These are phyloP conservation scores for Naganishia sp. DNA, from an alignment of 1,284 basidiomycete genomes.

Conservation along the genomic window DNA sequence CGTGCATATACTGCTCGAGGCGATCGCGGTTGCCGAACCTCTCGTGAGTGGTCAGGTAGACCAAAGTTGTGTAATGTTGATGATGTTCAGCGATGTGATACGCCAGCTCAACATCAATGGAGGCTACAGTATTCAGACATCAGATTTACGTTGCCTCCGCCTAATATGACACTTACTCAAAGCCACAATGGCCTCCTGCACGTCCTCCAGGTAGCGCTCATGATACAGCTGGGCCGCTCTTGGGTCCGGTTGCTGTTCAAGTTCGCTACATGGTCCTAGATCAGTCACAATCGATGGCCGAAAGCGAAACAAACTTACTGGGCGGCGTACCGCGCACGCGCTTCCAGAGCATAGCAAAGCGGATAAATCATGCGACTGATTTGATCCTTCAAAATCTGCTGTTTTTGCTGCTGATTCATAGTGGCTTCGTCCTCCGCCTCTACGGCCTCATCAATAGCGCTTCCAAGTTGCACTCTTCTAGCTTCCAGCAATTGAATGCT, in stretches of 20 bases:
- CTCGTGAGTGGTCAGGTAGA: conserved; percentile 68
- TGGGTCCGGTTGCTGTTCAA: conserved; percentile 45
- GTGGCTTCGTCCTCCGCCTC: conserved; percentile 31
- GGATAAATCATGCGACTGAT: conserved; percentile 70
- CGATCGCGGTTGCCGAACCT: conserved; percentile 43
- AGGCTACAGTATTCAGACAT: conserved; percentile 55
- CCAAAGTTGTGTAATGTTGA: conserved; percentile 77
- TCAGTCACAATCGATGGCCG: conserved; percentile 48
- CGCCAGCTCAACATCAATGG: conserved; percentile 67
- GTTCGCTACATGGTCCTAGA: conserved; percentile 35
- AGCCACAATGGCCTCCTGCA: conserved; percentile 50
- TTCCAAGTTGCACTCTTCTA: conserved; percentile 57
- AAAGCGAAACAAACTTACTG: conserved; percentile 57
- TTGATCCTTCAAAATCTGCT: conserved; percentile 59
- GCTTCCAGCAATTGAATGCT: conserved; percentile 61
- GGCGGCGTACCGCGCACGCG: conserved; percentile 68
- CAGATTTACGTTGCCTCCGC: background rate
- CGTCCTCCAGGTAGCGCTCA: conserved; percentile 42
- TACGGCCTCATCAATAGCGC: conserved; percentile 51
- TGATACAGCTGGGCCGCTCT: conserved; percentile 42
- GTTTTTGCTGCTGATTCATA: conserved; percentile 40
- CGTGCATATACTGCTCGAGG: conserved; percentile 68
- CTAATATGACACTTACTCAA: conserved; percentile 41
- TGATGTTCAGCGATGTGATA: conserved; percentile 83
- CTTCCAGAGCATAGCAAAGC: conserved; percentile 71